Evolutionary conservation across 2,329 filamentous ascomycete species (phyloP).

Genomic region (Penicillium aurantiogriseum): DNA sequence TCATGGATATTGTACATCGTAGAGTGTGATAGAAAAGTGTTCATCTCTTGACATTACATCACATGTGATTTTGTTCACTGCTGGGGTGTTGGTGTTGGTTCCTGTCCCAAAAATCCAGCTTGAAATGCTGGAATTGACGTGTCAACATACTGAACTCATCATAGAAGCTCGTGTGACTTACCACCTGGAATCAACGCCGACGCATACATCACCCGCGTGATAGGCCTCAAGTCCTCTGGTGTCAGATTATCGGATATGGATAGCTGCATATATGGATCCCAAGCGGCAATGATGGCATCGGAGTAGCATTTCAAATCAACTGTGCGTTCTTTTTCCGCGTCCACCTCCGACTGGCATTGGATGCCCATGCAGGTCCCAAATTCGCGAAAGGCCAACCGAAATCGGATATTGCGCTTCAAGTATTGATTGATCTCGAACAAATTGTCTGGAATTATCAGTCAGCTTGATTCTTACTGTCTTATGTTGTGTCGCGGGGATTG

Average conservation of each 20-base stretch:
- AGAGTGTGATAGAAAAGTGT: not conserved
- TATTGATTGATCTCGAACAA: conserved; percentile 38
- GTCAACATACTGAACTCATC: not conserved
- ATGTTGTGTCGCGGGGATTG: not conserved
- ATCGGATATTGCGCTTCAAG: conserved; percentile 35
- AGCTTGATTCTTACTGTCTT: not conserved
- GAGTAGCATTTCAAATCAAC: conserved; percentile 33
- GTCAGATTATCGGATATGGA: conserved; percentile 33
- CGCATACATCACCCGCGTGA: conserved; percentile 59
- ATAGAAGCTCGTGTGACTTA: conserved; percentile 35
- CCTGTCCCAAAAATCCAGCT: conserved; percentile 37
- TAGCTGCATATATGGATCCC: conserved; percentile 42
- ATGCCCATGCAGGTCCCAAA: conserved; percentile 55
- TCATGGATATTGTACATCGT: not conserved
- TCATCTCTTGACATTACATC: too few species aligned
- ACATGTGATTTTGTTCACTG: not conserved
- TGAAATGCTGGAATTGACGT: conserved; percentile 32
- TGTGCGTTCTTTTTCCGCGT: conserved; percentile 35
- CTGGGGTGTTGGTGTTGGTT: conserved; percentile 15
- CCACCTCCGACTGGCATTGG: conserved; percentile 38
- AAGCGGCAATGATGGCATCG: conserved; percentile 37
- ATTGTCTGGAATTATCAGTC: conserved; percentile 27
- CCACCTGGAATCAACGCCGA: conserved; percentile 56
- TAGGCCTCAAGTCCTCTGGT: conserved; percentile 51
- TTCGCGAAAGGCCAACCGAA: conserved; percentile 54